A percentile compares a stretch with the other conserved stretches of the same genome.
phyloP scores from a whole-genome alignment of 1,284 basidiomycete genomes.

The Trametes pubescens region DNA sequence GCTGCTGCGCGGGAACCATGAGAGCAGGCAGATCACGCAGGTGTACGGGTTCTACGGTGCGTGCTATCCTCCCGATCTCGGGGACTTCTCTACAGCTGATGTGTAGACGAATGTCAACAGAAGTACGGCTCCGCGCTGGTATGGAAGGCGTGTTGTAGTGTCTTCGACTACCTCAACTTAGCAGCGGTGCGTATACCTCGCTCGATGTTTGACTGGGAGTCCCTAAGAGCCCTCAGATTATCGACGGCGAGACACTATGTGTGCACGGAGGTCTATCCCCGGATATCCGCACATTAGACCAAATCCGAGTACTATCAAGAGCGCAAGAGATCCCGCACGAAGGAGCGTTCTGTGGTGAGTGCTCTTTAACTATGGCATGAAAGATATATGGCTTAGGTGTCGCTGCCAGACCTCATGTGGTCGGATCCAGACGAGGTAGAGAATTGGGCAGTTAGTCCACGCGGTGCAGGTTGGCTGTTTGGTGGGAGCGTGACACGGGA shows the following conservation, averaged over 20 bases:
- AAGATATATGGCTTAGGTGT: slow-evolving; percentile 3
- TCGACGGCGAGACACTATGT: slow-evolving; percentile 90
- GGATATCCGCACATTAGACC: slow-evolving; percentile 91
- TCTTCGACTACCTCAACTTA: slow-evolving; percentile 94
- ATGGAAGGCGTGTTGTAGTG: slow-evolving; percentile 96
- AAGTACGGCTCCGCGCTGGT: slow-evolving; percentile 95
- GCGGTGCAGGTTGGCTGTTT: slow-evolving; percentile 97
- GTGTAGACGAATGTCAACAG: slow-evolving; percentile 91
- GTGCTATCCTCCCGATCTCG: slow-evolving; percentile 34
- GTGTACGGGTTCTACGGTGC: slow-evolving; percentile 97
- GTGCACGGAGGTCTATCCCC: slow-evolving; percentile 95
- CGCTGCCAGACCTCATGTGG: slow-evolving; percentile 89
- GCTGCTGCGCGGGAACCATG: slow-evolving; percentile 93
- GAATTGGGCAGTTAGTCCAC: slow-evolving; percentile 94
- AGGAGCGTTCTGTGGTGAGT: slow-evolving; percentile 93
- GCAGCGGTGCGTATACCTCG: slow-evolving; percentile 76
- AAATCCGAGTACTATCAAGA: slow-evolving; percentile 89
- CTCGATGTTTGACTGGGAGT: not conserved
- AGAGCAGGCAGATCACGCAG: slow-evolving; percentile 96
- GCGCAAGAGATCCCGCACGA: slow-evolving; percentile 97
- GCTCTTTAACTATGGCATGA: not conserved
- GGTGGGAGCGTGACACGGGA: slow-evolving; percentile 88
- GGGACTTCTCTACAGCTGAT: not conserved
- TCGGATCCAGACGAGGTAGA: slow-evolving; percentile 97
- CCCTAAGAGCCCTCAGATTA: slow-evolving; percentile 67